These are phyloP conservation scores for Asterophora parasitica DNA, from an alignment of 768 basidiomycete genomes.

Conservation along the genomic window DNA sequence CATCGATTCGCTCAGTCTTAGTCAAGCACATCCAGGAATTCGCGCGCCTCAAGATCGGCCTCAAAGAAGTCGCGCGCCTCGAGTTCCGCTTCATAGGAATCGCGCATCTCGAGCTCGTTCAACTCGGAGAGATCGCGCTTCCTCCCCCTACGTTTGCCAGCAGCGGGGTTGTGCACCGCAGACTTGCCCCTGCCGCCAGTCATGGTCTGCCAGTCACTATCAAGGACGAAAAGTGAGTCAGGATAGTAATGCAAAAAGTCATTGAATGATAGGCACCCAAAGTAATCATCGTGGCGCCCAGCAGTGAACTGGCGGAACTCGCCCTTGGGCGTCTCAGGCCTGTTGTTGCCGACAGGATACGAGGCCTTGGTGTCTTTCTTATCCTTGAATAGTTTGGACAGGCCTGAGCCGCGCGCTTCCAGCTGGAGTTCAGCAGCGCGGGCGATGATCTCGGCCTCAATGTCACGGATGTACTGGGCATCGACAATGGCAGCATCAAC, in stretches of 20 bases:
- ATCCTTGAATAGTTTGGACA: too few species aligned
- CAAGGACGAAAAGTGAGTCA: too few species aligned
- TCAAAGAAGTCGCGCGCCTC: too few species aligned
- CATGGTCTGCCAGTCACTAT: conserved; percentile 6
- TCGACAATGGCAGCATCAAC: background rate
- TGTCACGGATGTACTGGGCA: conserved; percentile 5
- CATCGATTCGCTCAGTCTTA: too few species aligned
- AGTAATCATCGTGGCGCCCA: background rate
- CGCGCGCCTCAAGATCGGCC: too few species aligned
- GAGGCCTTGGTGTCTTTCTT: background rate
- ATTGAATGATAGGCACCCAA: background rate
- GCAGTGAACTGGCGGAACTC: conserved; percentile 1
- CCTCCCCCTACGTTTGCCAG: conserved; percentile 3
- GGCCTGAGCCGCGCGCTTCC: background rate
- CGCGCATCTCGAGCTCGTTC: too few species aligned
- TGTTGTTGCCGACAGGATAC: conserved; percentile 2
- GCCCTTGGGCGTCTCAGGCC: background rate
- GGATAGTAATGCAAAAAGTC: too few species aligned
- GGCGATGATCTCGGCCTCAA: conserved; percentile 4
- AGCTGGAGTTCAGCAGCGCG: conserved; percentile 2
- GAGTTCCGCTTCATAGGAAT: too few species aligned
- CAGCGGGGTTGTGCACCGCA: conserved; percentile 6
- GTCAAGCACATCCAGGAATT: too few species aligned
- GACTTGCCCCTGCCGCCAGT: conserved; percentile 5
- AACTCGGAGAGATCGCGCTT: background rate